These are phyloP conservation scores for Pseudodiploospora longispora DNA, from an alignment of 2,329 filamentous ascomycete species.

Conservation along the genomic window DNA sequence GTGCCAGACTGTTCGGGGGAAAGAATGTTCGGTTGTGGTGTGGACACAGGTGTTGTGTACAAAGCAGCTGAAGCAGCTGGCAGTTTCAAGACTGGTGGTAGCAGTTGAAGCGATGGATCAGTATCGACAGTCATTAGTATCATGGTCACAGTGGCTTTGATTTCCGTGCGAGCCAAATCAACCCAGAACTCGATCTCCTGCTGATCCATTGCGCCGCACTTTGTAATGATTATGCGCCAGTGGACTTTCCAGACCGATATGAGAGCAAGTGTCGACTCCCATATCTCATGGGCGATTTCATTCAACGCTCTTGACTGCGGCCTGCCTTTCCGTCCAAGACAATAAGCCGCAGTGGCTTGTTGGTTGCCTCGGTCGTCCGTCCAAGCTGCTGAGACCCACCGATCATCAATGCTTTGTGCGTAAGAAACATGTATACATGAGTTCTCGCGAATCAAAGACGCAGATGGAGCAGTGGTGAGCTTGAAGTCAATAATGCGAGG, in stretches of 20 bases:
- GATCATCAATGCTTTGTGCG: slow-evolving; percentile 62
- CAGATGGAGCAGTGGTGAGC: slow-evolving; percentile 56
- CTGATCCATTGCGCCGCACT: slow-evolving; percentile 59
- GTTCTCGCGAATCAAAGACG: slow-evolving; percentile 68
- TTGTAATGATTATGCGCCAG: slow-evolving; percentile 71
- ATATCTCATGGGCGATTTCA: slow-evolving; percentile 66
- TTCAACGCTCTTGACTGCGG: slow-evolving; percentile 44
- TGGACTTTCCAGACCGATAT: slow-evolving; percentile 61
- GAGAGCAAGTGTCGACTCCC: slow-evolving; percentile 68
- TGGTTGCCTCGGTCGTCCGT: slow-evolving; percentile 68
- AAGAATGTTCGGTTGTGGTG: slow-evolving; percentile 51
- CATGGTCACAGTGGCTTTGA: slow-evolving; percentile 42
- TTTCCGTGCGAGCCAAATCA: slow-evolving; percentile 43
- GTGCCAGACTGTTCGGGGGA: slow-evolving; percentile 53
- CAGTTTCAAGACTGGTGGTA: slow-evolving; percentile 47
- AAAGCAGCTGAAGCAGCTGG: slow-evolving; percentile 36
- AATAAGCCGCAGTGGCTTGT: slow-evolving; percentile 67
- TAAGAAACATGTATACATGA: slow-evolving; percentile 77
- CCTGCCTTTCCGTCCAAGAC: slow-evolving; percentile 52
- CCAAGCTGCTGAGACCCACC: slow-evolving; percentile 77
- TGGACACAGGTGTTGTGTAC: slow-evolving; percentile 59
- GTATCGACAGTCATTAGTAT: slow-evolving; percentile 59
- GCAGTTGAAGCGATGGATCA: slow-evolving; percentile 53
- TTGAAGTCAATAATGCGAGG: slow-evolving; percentile 72
- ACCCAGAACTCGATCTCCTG: slow-evolving; percentile 57